Conservation (phyloP, 2,329 filamentous ascomycete genomes). For the Dryadomyces sulphureus region DNA sequence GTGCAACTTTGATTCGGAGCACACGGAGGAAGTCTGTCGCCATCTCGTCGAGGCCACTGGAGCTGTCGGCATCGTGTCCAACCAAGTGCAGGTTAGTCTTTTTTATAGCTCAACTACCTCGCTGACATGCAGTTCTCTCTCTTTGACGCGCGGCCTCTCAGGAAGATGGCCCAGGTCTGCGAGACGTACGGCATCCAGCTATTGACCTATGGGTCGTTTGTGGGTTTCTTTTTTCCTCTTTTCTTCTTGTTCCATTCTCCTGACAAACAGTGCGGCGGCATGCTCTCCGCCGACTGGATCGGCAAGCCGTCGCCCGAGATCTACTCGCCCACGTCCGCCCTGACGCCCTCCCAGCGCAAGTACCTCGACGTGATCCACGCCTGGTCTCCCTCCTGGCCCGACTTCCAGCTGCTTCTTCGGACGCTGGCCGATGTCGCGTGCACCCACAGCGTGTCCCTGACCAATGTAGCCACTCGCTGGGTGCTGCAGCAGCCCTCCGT, state of each 20-base stretch:
- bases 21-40: constrained; percentile 18
- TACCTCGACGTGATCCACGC: constrained; percentile 18
- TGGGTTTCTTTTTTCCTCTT: constrained; percentile 9
- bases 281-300: constrained; percentile 20
- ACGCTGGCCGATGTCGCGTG: constrained; percentile 12
- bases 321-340: constrained; percentile 15
- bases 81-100: constrained; percentile 19
- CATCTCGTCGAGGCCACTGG: constrained; percentile 17
- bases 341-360: constrained; percentile 23
- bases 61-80: constrained; percentile 17
- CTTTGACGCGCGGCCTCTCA: constrained; percentile 17
- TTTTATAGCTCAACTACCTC: background rate
- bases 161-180: constrained; percentile 16
- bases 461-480: constrained; percentile 20
- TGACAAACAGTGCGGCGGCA: constrained; percentile 17
- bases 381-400: constrained; percentile 17
- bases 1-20: constrained; percentile 20
- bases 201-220: constrained; percentile 20
- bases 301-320: constrained; percentile 16
- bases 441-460: constrained; percentile 15
- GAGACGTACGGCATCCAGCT: constrained; percentile 17
- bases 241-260: background rate
- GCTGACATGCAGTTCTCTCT: constrained; percentile 16
- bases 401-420: constrained; percentile 17
- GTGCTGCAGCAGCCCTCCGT: constrained; percentile 19